Conservation (phyloP, 176 grass and related monocot species). For the Triticum dicoccoides region DNA sequence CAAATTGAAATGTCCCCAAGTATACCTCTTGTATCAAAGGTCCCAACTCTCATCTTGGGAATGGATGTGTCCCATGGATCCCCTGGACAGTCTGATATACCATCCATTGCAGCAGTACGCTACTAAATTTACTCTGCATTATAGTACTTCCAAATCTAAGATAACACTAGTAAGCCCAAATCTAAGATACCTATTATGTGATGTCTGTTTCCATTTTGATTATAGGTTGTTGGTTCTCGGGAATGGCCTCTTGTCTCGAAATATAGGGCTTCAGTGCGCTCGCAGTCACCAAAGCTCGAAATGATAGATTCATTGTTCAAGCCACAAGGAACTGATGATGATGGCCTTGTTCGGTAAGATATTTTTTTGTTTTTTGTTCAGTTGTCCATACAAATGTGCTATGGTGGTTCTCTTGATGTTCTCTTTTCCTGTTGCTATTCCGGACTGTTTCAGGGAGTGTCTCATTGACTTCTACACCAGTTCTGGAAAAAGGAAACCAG, state of each 20-base stretch:
- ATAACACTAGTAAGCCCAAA: background rate
- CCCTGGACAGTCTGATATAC: slow-evolving; percentile 78
- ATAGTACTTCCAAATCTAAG: background rate
- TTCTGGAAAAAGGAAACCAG: slow-evolving; percentile 77
- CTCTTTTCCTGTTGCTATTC: background rate
- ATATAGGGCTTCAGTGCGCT: slow-evolving; percentile 83
- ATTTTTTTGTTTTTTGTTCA: background rate
- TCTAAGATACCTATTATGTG: background rate
- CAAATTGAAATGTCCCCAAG: slow-evolving; percentile 47
- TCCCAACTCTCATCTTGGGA: slow-evolving; percentile 72
- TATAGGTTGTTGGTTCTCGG: slow-evolving; percentile 87
- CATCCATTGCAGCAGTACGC: slow-evolving; percentile 83
- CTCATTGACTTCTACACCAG: slow-evolving; percentile 82
- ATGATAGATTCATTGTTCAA: slow-evolving; percentile 95
- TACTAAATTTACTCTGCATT: background rate
- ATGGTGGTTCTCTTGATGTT: background rate
- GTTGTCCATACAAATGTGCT: background rate
- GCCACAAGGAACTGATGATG: slow-evolving; percentile 43
- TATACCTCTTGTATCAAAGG: slow-evolving; percentile 70
- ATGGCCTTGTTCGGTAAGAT: slow-evolving; percentile 62
- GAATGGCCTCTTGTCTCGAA: slow-evolving; percentile 85
- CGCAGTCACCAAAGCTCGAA: slow-evolving; percentile 75
- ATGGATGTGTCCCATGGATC: slow-evolving; percentile 91
- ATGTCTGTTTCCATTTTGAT: background rate
- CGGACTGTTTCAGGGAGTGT: slow-evolving; percentile 47